Base-by-base conservation (phyloP, 176 grass and related monocot genomes). In the Hordeum marinum region DNA sequence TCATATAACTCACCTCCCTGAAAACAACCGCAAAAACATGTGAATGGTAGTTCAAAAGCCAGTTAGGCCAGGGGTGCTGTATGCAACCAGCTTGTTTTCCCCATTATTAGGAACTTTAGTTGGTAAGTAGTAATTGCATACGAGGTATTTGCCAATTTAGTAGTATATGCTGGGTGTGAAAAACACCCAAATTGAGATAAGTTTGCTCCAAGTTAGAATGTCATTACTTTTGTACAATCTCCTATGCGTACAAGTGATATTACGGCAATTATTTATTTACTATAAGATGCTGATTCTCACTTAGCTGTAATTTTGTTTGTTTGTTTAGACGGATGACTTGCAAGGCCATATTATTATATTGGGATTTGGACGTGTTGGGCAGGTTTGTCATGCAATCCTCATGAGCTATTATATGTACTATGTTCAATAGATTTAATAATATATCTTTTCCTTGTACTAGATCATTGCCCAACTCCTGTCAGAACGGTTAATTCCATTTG, bases 261-360 rank as follows among this genome's bases (percentile, higher is more conserved):
- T 41, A 69, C 37, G 12, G 3, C 35, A 64, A 15, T 50, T 80
- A 34, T 80, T 39, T 15, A 79, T 87, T 59, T 90, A 14, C 36
- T 78, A n/a, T 57, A 57, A 21, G 54, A 68, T 80, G 76, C 20
- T 58, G 17, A 76, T 72, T 84, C 83, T 88, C 17, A 69, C 35
- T 32, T 68, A 45, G 34, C n/a, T 35, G 25, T 69, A 40, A 34
- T 90, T 75, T 63, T 82, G 63, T 85, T 88, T 90, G 55, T 86
- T 78, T 50, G 35, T 84, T 76, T 75, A 98, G 96, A 99, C 96
- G 39, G 96, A 99, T 72, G 96, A 99, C 80, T 90, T 99, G 86
- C 96, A 99, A 91, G 96, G 88, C 76, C 96, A 99, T 83, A 99
- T 99, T 85, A 99, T 99, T 68, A 94, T 99, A 72, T 99, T 92